Evolutionary conservation across 768 basidiomycete species (phyloP), one percentile per base, ranked within the genome.

Genomic region (Cantharellus cinnabarinus): DNA sequence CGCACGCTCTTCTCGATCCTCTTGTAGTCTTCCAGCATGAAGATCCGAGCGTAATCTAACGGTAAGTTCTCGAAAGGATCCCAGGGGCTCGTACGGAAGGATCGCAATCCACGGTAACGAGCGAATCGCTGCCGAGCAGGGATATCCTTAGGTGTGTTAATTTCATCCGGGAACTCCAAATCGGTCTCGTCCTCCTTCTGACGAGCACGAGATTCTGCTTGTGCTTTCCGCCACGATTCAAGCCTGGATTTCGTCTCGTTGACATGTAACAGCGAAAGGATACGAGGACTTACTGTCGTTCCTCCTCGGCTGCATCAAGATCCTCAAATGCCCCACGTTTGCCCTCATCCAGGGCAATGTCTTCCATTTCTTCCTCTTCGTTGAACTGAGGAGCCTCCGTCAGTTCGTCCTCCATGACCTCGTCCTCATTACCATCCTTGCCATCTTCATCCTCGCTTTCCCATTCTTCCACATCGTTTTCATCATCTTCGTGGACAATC

Each of bases 11-110:
- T 74, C 65, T 88, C 84, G 3, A 90, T 95, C 20, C 83, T 78
- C 68, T 81, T 86, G 73, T 85, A 95, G 65, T 93, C 88, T 70
- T 97, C 91, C 66, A 98, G 95, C 68, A 91, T 88, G 72, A 98
- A 99, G 64, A 97, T 94, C 48, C 85, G 78, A 2, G 85, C 89
- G 66, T 98, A 98, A 67, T 99, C 91, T 56, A 83, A 72, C 7
- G 94, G 94, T 5, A 99, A 74, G 66, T 93, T 93, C 70, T 99
- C 94, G 65, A 85, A 97, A 4, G 94, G 83, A 68, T 98, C 95
- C 95, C 94, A 99, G 42, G 88, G 89, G 67, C 88, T 91, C 3
- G 94, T 98, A 42, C 94, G 75, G 76, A 99, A 88, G 10, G 87
- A 90, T 53, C 81, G 81, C 71, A 99, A 69, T 4, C 94, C 94